Evolutionary conservation across 2,329 filamentous ascomycete genomes (phyloP), one percentile per base, ranked within the genome.

Genomic region (Pseudopyricularia cyperi): DNA sequence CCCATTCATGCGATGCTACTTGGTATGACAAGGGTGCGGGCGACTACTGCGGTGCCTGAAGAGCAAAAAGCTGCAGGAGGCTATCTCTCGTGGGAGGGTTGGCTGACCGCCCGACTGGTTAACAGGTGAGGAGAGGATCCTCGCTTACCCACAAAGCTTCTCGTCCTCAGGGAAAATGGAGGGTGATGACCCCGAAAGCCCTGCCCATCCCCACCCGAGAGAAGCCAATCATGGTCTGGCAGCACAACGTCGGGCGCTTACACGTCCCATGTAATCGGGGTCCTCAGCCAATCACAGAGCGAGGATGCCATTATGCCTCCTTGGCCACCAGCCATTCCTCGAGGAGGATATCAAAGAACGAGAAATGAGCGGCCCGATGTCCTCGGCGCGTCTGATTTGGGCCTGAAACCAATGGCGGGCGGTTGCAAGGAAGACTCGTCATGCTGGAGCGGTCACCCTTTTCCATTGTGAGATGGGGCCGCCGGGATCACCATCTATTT

Each of bases 251-350:
- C 33, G 24, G 46, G 50, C 50, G 50, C 50, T 51, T 51, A 51
- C 34, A 46, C 26, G 32, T 34, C 50, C 49, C 50, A 46, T 37
- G 34, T 22, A 58, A 62, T 63, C 65, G 61, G 52, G 51, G 53
- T 55, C 37, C 54, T 54, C 55, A 56, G 60, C 72, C 72, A 75
- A 75, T 68, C 69, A 72, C 59, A 59, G 51, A 46, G 48, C 58
- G 46, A 53, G 52, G 55, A 54, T 52, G 53, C 55, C 55, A 50
- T 52, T 53, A 42, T 53, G 58, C 49, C 59, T 60, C 58, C 60
- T 57, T 54, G 54, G 30, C 48, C 53, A 56, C 60, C 57, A 57
- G 48, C 58, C 53, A 52, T 47, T 30, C 19, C 22, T 44, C 39
- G 4, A 44, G 39, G 19, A 19, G 39, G 12, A 44, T 44, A 44